Percentiles rank a stretch among this genome's conserved stretches.
phyloP scores from a whole-genome alignment of 352 stramenopile genomes.

The Phytophthora lateralis region DNA sequence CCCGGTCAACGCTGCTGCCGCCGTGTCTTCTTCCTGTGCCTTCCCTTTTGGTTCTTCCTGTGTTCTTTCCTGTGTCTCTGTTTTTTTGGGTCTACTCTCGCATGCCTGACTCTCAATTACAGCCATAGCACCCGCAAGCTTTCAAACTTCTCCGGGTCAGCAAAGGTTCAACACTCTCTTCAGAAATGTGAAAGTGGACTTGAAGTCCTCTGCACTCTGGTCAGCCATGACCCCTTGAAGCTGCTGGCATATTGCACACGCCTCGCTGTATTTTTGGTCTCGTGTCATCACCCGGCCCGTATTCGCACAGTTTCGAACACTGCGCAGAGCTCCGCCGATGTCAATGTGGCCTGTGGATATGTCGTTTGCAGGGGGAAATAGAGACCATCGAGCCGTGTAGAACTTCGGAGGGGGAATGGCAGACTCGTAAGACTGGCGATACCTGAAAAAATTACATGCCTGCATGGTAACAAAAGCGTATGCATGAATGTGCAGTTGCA shows the following conservation, averaged over 20 bases:
- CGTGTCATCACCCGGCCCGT: neutral
- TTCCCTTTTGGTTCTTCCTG: neutral
- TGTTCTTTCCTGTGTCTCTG: neutral
- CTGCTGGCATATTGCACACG: constrained; percentile 3
- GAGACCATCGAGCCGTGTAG: constrained; percentile 11
- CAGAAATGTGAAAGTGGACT: neutral
- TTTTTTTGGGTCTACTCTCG: neutral
- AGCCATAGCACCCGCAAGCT: constrained; percentile 8
- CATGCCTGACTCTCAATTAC: neutral
- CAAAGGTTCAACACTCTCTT: constrained; percentile 3
- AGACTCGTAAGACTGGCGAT: constrained; percentile 1
- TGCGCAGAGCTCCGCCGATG: neutral
- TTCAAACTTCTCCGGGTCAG: too few relatives aligned
- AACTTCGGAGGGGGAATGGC: constrained; percentile 13
- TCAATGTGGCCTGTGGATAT: constrained; percentile 10
- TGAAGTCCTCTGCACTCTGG: constrained; percentile 4
- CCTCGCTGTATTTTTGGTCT: constrained; percentile 10
- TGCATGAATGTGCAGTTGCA: constrained; percentile 14
- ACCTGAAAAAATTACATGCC: constrained; percentile 6
- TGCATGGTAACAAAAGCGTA: constrained; percentile 18
- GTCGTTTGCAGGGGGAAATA: constrained; percentile 9
- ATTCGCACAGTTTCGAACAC: neutral
- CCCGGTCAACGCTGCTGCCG: neutral
- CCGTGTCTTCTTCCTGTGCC: neutral
- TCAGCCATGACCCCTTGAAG: constrained; percentile 19